phyloP scores from a whole-genome alignment of 2,329 filamentous ascomycete species.

The Grosmannia serpens region DNA sequence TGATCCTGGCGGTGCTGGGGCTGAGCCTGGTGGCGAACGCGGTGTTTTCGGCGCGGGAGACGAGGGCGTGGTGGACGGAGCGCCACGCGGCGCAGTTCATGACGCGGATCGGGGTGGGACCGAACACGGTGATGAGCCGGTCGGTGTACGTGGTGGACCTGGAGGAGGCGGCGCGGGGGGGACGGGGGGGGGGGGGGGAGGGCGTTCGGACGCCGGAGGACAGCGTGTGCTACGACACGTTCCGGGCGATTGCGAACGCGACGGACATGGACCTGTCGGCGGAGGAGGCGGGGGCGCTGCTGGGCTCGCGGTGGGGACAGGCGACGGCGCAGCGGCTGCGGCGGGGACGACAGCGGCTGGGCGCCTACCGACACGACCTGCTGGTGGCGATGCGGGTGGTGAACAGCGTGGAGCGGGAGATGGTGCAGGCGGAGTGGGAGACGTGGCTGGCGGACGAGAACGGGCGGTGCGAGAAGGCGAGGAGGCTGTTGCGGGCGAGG shows the following conservation, averaged over 20 bases:
- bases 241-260: constrained; percentile 44
- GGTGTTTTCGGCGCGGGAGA: constrained; percentile 62
- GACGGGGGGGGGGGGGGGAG: constrained; percentile 18
- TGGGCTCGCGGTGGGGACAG: constrained; percentile 36
- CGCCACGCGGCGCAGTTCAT: constrained; percentile 72
- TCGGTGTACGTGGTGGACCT: constrained; percentile 76
- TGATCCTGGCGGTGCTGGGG: constrained; percentile 59
- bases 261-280: constrained; percentile 47
- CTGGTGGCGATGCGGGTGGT: constrained; percentile 83
- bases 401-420: constrained; percentile 78
- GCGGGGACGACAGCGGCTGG: constrained; percentile 72
- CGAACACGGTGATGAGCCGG: constrained; percentile 71
- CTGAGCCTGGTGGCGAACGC: constrained; percentile 63
- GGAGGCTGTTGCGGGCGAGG: constrained; percentile 2
- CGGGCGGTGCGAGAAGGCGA: constrained; percentile 56
- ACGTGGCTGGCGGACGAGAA: constrained; percentile 80
- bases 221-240: constrained; percentile 37
- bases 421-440: constrained; percentile 83
- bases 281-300: constrained; percentile 36
- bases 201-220: neutral
- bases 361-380: constrained; percentile 76
- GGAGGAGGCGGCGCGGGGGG: constrained; percentile 44
- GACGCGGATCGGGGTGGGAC: constrained; percentile 65
- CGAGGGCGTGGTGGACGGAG: constrained; percentile 75
- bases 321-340: constrained; percentile 55